Base-by-base conservation (phyloP, 169 alveolate species). In the Miamiensis avidus region DNA sequence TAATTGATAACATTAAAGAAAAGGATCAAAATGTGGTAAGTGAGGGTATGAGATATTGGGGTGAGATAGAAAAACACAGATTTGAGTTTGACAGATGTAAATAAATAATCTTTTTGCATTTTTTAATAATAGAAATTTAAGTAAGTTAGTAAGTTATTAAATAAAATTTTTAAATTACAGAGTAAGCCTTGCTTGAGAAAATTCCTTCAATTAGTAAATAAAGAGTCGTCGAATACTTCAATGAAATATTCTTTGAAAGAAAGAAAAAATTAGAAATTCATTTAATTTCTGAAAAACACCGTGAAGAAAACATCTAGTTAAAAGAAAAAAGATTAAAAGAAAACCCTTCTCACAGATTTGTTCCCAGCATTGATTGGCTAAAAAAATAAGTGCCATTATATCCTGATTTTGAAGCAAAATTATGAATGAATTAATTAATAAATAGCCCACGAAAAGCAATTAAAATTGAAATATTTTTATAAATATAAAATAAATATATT, bases 41-140 rank as follows among this genome's bases (percentile, higher is more conserved):
- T 73, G 91, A 90, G 87, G 84, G 81, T n/a, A 76, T 79, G 16
- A 81, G 90, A 72, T 83, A 85, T 82, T 85, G 90, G 89, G 73
- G 28, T 34, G 89, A 88, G 83, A 83, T 90, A 25, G 31, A 25
- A 1, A 25, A 72, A 49, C 82, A 81, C n/a, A 65, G 77, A 31
- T 87, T 69, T 87, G 31, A 76, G 77, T 90, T 90, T 85, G 75
- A 87, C 76, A 81, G 76, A 75, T 87, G 89, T 74, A 89, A 83
- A 84, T 74, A 34, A 16, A 74, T 25, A 4, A 78, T 73, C 32
- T 34, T 78, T 78, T 49, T 49, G 0, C 0, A 31, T 30, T 30
- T 0, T 0, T 49, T 0, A 4, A n/a, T 0, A 78, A 49, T 6
- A n/a, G 65, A 49, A 49, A 49, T 49, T 49, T 49, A 11, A 49